These are phyloP conservation scores for Hansenula anomala DNA, from an alignment of 1,139 yeast genomes.

Conservation along the genomic window DNA sequence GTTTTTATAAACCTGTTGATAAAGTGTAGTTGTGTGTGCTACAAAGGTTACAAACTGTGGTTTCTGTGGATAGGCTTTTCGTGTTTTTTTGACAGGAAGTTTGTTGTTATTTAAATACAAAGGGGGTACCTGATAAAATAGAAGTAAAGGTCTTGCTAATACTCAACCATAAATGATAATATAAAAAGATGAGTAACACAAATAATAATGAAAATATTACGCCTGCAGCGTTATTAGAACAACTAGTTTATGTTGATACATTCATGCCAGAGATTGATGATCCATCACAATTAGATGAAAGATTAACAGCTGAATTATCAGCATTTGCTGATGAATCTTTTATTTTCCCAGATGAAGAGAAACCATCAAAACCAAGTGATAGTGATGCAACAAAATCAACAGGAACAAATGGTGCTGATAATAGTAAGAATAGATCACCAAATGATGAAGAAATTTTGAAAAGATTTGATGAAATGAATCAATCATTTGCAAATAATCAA, in stretches of 20 bases:
- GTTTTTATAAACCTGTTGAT: too few species aligned
- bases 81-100: too few species aligned
- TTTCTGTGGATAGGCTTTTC: too few species aligned
- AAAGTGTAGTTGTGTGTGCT: too few species aligned
- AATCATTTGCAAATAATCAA: not conserved
- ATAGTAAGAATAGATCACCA: slow-evolving; percentile 5
- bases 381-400: slow-evolving; percentile 11
- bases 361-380: slow-evolving; percentile 34
- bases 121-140: too few species aligned
- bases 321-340: slow-evolving; percentile 79
- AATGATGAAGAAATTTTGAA: slow-evolving; percentile 6
- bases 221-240: slow-evolving; percentile 67
- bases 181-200: slow-evolving; percentile 12
- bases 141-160: too few species aligned
- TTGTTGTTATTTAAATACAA: too few species aligned
- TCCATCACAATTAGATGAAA: slow-evolving; percentile 53
- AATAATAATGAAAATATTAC: slow-evolving; percentile 40
- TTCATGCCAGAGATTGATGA: slow-evolving; percentile 49
- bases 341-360: slow-evolving; percentile 75
- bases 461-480: slow-evolving; percentile 9
- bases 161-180: too few species aligned
- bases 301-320: slow-evolving; percentile 65
- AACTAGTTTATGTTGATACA: slow-evolving; percentile 70
- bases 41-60: too few species aligned
- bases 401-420: slow-evolving; percentile 6